Evolutionary conservation across 306 rosid species (phyloP).

Genomic region (Cyamopsis tetragonoloba): DNA sequence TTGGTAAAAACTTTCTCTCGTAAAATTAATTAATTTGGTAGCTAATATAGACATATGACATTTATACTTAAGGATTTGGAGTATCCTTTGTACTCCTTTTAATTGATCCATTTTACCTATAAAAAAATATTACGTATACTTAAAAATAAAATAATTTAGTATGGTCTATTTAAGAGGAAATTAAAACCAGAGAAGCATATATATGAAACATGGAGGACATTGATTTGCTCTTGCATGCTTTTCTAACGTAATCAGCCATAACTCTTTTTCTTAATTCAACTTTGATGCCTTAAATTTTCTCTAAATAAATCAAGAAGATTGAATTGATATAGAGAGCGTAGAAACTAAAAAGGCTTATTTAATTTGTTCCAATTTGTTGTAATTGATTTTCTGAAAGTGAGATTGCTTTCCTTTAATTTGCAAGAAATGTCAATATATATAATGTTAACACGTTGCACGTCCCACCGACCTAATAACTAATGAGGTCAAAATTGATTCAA

Average conservation of each 20-base stretch:
- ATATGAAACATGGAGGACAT: slow-evolving; percentile 14
- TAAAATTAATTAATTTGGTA: too few relatives aligned
- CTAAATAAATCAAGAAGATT: background rate
- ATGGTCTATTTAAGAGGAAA: background rate
- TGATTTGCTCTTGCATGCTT: slow-evolving; percentile 6
- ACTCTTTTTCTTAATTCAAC: background rate
- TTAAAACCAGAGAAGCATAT: background rate
- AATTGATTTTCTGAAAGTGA: slow-evolving; percentile 26
- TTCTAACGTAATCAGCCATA: slow-evolving; percentile 11
- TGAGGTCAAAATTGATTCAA: slow-evolving; percentile 45
- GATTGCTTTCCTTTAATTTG: slow-evolving; percentile 11
- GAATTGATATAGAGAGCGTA: too few relatives aligned
- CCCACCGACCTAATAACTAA: slow-evolving; percentile 21
- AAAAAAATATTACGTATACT: too few relatives aligned
- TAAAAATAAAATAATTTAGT: background rate
- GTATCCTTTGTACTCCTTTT: too few relatives aligned
- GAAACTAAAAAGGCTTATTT: slow-evolving; percentile 16
- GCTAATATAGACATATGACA: too few relatives aligned
- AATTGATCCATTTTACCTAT: too few relatives aligned
- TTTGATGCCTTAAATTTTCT: background rate
- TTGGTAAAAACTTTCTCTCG: too few relatives aligned
- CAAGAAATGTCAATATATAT: slow-evolving; percentile 25
- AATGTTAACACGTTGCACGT: slow-evolving; percentile 44
- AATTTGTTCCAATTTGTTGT: background rate
- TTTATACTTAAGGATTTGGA: too few relatives aligned